These are phyloP conservation scores for Mycena epipterygia DNA, from an alignment of 768 basidiomycete species.

Conservation along the genomic window DNA sequence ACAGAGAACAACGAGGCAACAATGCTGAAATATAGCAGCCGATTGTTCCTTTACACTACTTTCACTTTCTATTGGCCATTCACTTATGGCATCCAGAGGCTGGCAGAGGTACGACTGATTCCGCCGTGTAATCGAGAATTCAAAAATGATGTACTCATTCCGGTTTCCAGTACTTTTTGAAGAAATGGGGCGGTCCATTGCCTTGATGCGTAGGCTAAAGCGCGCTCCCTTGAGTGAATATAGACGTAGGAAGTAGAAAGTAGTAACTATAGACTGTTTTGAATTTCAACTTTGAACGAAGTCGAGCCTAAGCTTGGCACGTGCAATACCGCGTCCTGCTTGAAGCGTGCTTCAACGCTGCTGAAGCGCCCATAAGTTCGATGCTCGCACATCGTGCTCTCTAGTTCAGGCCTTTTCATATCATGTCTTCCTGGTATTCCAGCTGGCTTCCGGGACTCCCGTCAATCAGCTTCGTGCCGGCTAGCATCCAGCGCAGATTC, in stretches of 20 bases:
- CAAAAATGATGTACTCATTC: background rate
- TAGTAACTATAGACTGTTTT: no score
- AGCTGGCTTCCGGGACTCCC: constrained; percentile 76
- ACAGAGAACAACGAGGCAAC: constrained; percentile 59
- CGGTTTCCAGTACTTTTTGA: constrained; percentile 6
- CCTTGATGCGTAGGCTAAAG: no score
- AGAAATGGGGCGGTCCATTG: constrained; percentile 22
- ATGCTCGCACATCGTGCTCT: constrained; percentile 19
- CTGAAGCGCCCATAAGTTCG: constrained; percentile 1
- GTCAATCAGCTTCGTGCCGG: constrained; percentile 75
- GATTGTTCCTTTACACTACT: constrained; percentile 63
- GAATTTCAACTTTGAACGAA: no score
- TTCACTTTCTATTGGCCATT: constrained; percentile 55
- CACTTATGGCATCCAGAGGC: constrained; percentile 31
- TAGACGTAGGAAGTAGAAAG: no score
- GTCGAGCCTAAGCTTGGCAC: no score
- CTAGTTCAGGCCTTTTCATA: constrained; percentile 1
- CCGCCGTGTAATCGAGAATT: no score
- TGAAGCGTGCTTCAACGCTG: background rate
- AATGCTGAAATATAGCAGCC: constrained; percentile 51
- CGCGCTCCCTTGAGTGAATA: no score
- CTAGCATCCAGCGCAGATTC: constrained; percentile 87
- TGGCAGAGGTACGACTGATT: constrained; percentile 27
- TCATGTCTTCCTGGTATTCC: constrained; percentile 69
- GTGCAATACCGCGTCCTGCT: no score